Conservation (phyloP, 805 yeast species). For the Debaryomyces tyrocola region DNA sequence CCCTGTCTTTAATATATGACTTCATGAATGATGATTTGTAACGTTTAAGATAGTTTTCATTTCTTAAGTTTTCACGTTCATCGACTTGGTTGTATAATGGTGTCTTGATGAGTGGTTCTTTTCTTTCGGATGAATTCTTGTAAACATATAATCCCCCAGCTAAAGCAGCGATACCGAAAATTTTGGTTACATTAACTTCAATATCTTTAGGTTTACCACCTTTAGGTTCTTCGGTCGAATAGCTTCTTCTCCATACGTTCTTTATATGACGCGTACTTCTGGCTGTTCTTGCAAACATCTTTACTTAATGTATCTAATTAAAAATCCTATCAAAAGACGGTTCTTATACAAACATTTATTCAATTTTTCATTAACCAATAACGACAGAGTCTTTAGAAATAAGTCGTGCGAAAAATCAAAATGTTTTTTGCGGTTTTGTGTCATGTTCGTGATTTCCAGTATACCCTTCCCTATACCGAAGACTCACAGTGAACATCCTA, state of each 20-base stretch:
- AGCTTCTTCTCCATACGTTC: slow-evolving; percentile 1
- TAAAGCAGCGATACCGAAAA: slow-evolving; percentile 41
- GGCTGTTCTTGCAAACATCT: slow-evolving; percentile 12
- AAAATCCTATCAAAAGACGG: background rate
- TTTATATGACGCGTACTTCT: slow-evolving; percentile 7
- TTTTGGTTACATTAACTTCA: slow-evolving; percentile 41
- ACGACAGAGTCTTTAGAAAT: slow-evolving; percentile 1
- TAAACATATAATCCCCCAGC: slow-evolving; percentile 37
- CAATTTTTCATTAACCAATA: slow-evolving; percentile 1
- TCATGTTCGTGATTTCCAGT: background rate
- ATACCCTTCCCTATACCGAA: no score
- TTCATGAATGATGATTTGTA: slow-evolving; percentile 44
- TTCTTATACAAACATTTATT: background rate
- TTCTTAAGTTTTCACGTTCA: slow-evolving; percentile 34
- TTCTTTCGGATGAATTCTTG: slow-evolving; percentile 29
- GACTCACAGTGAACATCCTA: no score
- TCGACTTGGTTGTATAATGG: slow-evolving; percentile 34
- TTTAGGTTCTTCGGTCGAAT: slow-evolving; percentile 1
- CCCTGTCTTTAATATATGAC: slow-evolving; percentile 42
- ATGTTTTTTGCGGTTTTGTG: background rate
- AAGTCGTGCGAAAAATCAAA: background rate
- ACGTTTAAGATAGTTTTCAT: slow-evolving; percentile 35
- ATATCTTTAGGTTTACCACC: slow-evolving; percentile 17
- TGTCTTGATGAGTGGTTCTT: slow-evolving; percentile 38
- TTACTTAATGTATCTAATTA: background rate